These are phyloP conservation scores for Crithidia sp. DNA, from an alignment of 208 protist genomes.

Conservation along the genomic window DNA sequence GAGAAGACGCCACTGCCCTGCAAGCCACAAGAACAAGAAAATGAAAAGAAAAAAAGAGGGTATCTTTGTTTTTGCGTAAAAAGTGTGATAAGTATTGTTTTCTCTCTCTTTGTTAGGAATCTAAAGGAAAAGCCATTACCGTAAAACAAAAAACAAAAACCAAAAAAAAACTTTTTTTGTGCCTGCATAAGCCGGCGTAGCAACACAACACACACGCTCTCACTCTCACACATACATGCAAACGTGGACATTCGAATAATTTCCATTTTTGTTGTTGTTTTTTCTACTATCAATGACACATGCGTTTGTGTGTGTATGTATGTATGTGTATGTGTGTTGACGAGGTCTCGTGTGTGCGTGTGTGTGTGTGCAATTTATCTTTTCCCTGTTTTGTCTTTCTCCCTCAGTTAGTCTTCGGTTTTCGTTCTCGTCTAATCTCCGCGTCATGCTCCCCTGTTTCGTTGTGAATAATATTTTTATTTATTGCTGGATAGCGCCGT, in stretches of 20 bases:
- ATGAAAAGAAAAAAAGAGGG: neutral
- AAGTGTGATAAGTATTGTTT: neutral
- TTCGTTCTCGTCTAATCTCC: no score
- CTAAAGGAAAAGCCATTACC: neutral
- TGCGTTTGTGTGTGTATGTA: neutral
- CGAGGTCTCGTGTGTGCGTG: neutral
- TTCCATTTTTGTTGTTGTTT: no score
- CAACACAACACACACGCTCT: neutral
- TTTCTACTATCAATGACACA: no score
- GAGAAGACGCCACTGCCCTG: no score
- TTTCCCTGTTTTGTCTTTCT: no score
- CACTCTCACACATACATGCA: neutral
- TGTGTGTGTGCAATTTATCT: no score
- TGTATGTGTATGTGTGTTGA: conserved; percentile 4
- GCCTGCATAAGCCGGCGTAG: conserved; percentile 9
- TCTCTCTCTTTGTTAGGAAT: conserved; percentile 19
- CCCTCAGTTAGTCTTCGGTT: no score
- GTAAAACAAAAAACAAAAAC: neutral
- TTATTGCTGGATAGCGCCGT: no score
- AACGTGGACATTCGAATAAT: no score
- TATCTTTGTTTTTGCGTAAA: neutral
- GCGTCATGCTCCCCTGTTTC: no score
- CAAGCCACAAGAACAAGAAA: neutral
- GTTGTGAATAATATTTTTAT: no score
- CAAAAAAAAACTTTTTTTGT: neutral